These are phyloP conservation scores for Pachyrhizus erosus DNA, from an alignment of 306 rosid species.

Conservation along the genomic window DNA sequence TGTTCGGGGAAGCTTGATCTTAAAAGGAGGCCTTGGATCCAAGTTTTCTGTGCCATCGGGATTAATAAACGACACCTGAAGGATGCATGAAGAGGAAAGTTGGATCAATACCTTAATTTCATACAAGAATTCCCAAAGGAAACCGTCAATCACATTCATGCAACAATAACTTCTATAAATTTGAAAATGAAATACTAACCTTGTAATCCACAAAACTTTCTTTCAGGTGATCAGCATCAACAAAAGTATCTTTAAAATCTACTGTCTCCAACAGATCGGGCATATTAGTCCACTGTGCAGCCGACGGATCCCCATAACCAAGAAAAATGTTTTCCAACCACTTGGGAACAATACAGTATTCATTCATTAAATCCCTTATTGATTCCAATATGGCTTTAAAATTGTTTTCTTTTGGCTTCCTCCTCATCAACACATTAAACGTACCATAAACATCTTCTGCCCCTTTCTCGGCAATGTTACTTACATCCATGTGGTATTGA, in stretches of 20 bases:
- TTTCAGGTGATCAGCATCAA: constrained; percentile 82
- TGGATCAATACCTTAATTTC: constrained; percentile 23
- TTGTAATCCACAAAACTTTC: constrained; percentile 74
- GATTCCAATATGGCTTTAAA: constrained; percentile 98
- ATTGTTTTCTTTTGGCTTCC: constrained; percentile 98
- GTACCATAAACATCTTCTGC: constrained; percentile 94
- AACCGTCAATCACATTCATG: constrained; percentile 22
- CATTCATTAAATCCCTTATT: constrained; percentile 96
- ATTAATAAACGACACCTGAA: constrained; percentile 74
- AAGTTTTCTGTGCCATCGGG: constrained; percentile 65
- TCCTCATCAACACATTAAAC: constrained; percentile 90
- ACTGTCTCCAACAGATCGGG: constrained; percentile 89
- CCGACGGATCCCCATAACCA: constrained; percentile 98
- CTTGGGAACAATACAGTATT: constrained; percentile 94
- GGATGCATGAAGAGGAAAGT: constrained; percentile 32
- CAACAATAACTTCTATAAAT: constrained; percentile 17
- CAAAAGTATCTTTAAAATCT: constrained; percentile 95
- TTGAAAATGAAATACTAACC: constrained; percentile 58
- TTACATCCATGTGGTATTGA: constrained; percentile 98
- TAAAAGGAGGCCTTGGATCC: constrained; percentile 83
- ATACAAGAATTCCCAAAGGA: constrained; percentile 19
- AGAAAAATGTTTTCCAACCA: constrained; percentile 91
- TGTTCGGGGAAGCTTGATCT: constrained; percentile 75
- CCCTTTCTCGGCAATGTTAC: constrained; percentile 87
- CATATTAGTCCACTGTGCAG: constrained; percentile 98